These are phyloP conservation scores for Phlebiopsis gigantea DNA, from an alignment of 768 basidiomycete species.

Conservation along the genomic window DNA sequence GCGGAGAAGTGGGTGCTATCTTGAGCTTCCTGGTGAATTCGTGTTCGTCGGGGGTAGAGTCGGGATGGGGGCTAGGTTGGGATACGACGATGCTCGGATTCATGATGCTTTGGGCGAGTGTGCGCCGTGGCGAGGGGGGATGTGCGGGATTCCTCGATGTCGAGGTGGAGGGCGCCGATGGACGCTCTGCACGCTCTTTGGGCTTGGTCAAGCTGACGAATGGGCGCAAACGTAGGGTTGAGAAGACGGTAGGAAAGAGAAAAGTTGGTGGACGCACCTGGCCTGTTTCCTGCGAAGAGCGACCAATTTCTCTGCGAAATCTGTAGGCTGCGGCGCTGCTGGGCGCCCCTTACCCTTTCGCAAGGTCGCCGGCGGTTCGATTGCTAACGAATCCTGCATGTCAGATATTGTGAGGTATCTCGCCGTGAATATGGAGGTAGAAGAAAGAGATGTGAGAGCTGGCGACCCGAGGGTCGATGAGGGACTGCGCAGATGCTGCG, in stretches of 20 bases:
- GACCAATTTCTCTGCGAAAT: conserved; percentile 60
- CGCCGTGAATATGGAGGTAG: conserved; percentile 90
- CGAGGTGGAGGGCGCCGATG: conserved; percentile 25
- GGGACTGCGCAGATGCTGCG: conserved; percentile 13
- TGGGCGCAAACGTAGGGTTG: conserved; percentile 2
- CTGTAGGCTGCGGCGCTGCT: conserved; percentile 34
- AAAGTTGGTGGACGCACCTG: conserved; percentile 33
- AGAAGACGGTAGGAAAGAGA: not conserved
- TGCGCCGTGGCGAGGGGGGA: conserved; percentile 27
- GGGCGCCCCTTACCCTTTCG: conserved; percentile 32
- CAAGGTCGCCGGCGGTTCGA: conserved; percentile 16
- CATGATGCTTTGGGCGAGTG: conserved; percentile 17
- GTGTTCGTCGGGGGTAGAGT: conserved; percentile 57
- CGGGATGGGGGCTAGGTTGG: conserved; percentile 39
- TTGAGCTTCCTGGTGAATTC: conserved; percentile 70
- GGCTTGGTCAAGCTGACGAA: conserved; percentile 38
- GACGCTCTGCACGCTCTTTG: conserved; percentile 43
- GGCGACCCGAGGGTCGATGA: conserved; percentile 1
- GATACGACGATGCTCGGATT: conserved; percentile 27
- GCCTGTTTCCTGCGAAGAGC: conserved; percentile 64
- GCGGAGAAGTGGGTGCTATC: conserved; percentile 47
- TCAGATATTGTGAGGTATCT: conserved; percentile 30
- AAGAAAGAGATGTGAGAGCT: conserved; percentile 55
- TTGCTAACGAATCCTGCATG: conserved; percentile 19
- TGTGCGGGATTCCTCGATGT: conserved; percentile 27